phyloP scores from a whole-genome alignment of 2,329 filamentous ascomycete genomes.

The Clonostachys byssicola region DNA sequence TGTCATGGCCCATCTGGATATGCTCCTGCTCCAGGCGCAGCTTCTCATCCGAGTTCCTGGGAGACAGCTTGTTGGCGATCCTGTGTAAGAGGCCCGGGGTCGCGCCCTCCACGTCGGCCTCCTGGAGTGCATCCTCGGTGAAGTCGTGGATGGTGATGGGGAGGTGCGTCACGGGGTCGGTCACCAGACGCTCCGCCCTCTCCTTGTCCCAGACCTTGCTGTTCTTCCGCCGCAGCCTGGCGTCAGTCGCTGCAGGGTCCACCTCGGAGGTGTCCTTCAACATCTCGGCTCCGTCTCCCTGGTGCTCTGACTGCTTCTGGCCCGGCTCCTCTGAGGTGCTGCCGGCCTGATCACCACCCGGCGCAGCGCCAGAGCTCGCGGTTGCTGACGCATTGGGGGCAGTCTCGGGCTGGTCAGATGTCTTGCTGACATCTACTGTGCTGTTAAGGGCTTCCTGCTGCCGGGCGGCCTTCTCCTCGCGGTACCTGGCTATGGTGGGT shows the following conservation, averaged over 20 bases:
- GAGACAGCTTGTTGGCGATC: background rate
- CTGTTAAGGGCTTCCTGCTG: slow-evolving; percentile 28
- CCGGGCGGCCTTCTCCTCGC: slow-evolving; percentile 39
- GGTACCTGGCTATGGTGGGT: slow-evolving; percentile 44
- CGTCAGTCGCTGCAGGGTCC: slow-evolving; percentile 28
- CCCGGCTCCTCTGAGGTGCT: slow-evolving; percentile 2
- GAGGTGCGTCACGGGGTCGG: slow-evolving; percentile 69
- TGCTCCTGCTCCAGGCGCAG: slow-evolving; percentile 28
- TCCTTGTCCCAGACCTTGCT: slow-evolving; percentile 31
- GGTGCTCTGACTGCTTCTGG: background rate
- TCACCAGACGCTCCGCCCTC: slow-evolving; percentile 56
- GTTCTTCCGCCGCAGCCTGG: slow-evolving; percentile 38
- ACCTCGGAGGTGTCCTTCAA: slow-evolving; percentile 28
- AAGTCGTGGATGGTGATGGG: slow-evolving; percentile 66
- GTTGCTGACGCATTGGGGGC: slow-evolving; percentile 25
- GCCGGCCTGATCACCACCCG: background rate
- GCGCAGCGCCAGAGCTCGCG: background rate
- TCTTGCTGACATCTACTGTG: slow-evolving; percentile 4
- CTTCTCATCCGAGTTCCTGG: slow-evolving; percentile 19
- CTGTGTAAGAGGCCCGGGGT: background rate
- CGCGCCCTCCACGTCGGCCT: slow-evolving; percentile 20
- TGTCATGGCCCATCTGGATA: slow-evolving; percentile 30
- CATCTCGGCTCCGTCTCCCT: slow-evolving; percentile 8
- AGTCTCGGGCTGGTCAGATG: slow-evolving; percentile 13
- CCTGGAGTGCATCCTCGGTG: slow-evolving; percentile 54